These are phyloP conservation scores for Bruguiera gymnorhiza DNA, from an alignment of 345 rosid genomes.

Conservation along the genomic window DNA sequence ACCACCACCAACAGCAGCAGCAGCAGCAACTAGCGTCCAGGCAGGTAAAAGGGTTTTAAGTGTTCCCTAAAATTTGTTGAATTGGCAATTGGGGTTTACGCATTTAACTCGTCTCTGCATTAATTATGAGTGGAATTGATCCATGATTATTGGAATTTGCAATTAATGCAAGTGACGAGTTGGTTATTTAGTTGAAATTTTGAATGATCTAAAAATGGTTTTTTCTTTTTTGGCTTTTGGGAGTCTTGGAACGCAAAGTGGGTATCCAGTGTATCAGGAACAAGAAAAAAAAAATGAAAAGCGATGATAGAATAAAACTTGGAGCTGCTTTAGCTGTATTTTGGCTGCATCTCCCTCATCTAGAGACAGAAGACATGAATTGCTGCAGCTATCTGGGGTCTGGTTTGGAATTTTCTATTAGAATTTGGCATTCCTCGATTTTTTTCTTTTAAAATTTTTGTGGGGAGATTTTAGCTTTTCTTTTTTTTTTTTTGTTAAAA, in stretches of 20 bases:
- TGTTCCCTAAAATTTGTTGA: constrained; percentile 6
- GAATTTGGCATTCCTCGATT: background rate
- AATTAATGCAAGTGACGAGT: constrained; percentile 26
- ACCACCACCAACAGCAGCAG: constrained; percentile 37
- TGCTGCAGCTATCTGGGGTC: background rate
- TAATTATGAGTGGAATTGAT: constrained; percentile 9
- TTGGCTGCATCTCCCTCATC: background rate
- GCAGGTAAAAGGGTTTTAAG: constrained; percentile 44
- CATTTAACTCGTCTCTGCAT: constrained; percentile 6
- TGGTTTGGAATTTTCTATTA: background rate
- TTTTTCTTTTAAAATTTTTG: background rate
- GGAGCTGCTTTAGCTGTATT: constrained; percentile 13
- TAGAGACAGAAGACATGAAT: background rate
- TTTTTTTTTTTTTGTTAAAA: too few relatives aligned
- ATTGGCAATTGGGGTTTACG: constrained; percentile 16
- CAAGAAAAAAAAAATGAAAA: background rate
- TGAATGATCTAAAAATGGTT: constrained; percentile 4
- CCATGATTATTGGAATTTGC: constrained; percentile 11
- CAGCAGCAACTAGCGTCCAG: constrained; percentile 51
- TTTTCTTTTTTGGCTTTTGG: background rate
- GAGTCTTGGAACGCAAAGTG: background rate
- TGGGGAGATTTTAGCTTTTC: background rate
- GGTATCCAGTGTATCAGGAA: constrained; percentile 11
- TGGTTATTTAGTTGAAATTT: constrained; percentile 8
- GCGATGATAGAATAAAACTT: constrained; percentile 10